Percentiles rank a stretch among this genome's conserved stretches.
phyloP scores from a whole-genome alignment of 495 filamentous ascomycete genomes.

The Patellaria atrata region DNA sequence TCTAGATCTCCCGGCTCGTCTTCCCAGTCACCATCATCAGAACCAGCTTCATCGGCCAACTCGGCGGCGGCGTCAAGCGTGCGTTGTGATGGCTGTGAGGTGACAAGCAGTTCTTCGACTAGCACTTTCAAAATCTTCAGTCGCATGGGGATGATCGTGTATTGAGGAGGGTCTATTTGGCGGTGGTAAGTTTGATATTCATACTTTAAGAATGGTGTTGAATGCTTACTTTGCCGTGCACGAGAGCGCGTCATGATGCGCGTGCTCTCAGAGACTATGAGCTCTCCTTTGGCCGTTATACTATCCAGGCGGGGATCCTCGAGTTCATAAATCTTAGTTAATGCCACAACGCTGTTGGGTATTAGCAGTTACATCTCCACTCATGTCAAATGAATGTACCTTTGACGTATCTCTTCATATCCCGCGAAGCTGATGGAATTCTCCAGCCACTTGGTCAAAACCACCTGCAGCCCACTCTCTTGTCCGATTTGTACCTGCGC shows the following conservation, averaged over 20 bases:
- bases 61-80: conserved; percentile 25
- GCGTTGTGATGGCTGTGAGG: conserved; percentile 23
- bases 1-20: conserved; percentile 74
- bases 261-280: conserved; percentile 65
- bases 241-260: conserved; percentile 89
- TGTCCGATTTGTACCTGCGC: conserved; percentile 62
- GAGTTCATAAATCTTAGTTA: conserved; percentile 76
- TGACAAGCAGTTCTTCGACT: conserved; percentile 69
- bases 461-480: conserved; percentile 68
- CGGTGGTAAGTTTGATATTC: neutral
- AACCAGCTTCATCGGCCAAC: conserved; percentile 32
- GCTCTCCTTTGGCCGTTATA: conserved; percentile 79
- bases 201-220: neutral
- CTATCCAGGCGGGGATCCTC: conserved; percentile 67
- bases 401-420: conserved; percentile 92
- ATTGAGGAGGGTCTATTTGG: conserved; percentile 62
- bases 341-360: conserved; percentile 57
- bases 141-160: conserved; percentile 71
- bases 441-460: conserved; percentile 89
- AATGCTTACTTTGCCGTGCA: conserved; percentile 48
- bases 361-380: conserved; percentile 24
- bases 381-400: conserved; percentile 34
- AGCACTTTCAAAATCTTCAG: conserved; percentile 95
- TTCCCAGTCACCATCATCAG: conserved; percentile 75
- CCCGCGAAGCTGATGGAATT: conserved; percentile 92